A percentile compares a stretch with the other conserved stretches of the same genome.
These are phyloP conservation scores for Penicillium ucsense DNA, from an alignment of 495 filamentous ascomycete species.

Conservation along the genomic window DNA sequence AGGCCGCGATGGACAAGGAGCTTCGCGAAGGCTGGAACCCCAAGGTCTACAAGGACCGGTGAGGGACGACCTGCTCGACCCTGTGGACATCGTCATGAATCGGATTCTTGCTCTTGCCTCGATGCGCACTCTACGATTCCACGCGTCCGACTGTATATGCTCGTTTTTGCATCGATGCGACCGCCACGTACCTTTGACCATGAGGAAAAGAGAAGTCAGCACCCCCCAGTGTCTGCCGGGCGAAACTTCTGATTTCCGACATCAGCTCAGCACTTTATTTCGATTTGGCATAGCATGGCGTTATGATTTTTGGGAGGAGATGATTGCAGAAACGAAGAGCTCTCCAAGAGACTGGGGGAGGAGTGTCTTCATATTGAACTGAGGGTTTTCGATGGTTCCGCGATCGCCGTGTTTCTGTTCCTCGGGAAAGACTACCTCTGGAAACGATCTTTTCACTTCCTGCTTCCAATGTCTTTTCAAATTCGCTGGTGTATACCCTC, in stretches of 20 bases:
- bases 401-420: not conserved
- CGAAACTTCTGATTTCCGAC: no score
- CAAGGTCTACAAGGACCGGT: slow-evolving; percentile 87
- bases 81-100: not conserved
- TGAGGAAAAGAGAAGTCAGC: not conserved
- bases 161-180: slow-evolving; percentile 1
- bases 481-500: slow-evolving; percentile 18
- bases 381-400: slow-evolving; percentile 8
- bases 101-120: no score
- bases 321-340: no score
- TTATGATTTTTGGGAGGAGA: slow-evolving; percentile 13
- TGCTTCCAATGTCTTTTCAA: slow-evolving; percentile 6
- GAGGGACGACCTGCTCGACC: slow-evolving; percentile 7
- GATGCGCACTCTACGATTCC: not conserved
- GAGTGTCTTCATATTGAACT: no score
- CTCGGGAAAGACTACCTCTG: not conserved
- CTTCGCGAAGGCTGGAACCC: slow-evolving; percentile 81
- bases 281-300: slow-evolving; percentile 43
- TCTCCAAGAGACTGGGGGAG: no score
- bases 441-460: slow-evolving; percentile 2
- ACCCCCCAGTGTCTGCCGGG: no score
- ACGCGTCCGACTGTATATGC: not conserved
- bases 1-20: slow-evolving; percentile 51
- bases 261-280: slow-evolving; percentile 1
- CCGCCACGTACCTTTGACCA: slow-evolving; percentile 2